These are phyloP conservation scores for Quercus engelmannii DNA, from an alignment of 306 rosid genomes.

Conservation along the genomic window DNA sequence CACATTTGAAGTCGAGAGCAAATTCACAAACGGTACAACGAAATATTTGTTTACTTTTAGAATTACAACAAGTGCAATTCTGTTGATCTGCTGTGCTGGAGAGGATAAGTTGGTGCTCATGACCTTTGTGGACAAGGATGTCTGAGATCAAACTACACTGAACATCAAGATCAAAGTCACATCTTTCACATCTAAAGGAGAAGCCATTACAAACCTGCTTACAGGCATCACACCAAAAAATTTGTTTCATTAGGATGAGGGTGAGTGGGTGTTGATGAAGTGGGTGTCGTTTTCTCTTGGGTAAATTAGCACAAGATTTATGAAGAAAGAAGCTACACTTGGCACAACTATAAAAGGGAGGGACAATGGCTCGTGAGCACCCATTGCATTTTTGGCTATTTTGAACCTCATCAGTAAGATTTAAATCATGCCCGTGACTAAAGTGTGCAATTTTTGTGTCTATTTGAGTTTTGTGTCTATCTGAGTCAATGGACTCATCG, in stretches of 20 bases:
- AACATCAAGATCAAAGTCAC: fast-evolving
- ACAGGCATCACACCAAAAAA: fast-evolving
- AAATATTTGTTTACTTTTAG: fast-evolving
- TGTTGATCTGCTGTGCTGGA: fast-evolving
- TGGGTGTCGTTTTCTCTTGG: too few species aligned
- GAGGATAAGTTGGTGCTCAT: background rate
- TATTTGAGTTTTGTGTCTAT: too few species aligned
- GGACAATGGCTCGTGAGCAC: background rate
- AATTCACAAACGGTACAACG: background rate
- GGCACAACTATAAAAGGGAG: background rate
- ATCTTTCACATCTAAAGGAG: background rate
- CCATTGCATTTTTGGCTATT: background rate
- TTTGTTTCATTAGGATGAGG: background rate
- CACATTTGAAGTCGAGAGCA: background rate
- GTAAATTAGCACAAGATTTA: too few species aligned
- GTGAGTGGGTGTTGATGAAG: background rate
- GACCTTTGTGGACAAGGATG: too few species aligned
- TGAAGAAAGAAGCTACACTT: too few species aligned
- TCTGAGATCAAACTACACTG: too few species aligned
- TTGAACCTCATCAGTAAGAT: too few species aligned
- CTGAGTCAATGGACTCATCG: background rate
- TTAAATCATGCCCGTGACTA: too few species aligned
- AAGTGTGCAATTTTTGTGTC: too few species aligned
- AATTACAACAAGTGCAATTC: background rate
- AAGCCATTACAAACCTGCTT: fast-evolving